Evolutionary conservation across 2,329 filamentous ascomycete genomes (phyloP), one percentile per base, ranked within the genome.

Genomic region (Phialophora chinensis): DNA sequence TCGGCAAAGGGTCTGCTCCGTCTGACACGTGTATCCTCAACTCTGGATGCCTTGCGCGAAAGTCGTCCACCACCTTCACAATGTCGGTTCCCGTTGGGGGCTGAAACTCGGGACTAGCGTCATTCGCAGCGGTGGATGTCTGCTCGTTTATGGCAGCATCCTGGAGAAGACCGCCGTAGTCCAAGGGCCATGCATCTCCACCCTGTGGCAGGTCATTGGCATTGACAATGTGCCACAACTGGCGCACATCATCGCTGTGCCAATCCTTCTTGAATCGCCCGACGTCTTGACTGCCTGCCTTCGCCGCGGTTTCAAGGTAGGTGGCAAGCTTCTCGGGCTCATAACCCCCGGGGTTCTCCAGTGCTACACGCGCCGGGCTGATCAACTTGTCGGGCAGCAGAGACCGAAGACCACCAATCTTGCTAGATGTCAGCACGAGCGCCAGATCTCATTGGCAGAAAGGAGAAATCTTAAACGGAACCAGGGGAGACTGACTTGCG

Each of bases 331-430:
- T 71, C 17, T 73, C 72, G 0, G 80, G 80, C 1, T 78, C 77
- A 35, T 68, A 73, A 10, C 70, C 70, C 6, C 71, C 66, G 8
- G 77, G 77, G 44, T 77, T 76, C 42, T 78, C 72, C 31, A 80
- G 75, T n/a, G 79, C 77, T 2, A 73, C 71, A 12, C 81, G 64
- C 3, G 79, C 79, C 12, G 79, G 77, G 42, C 81, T 71, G 11
- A 81, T 29, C 78, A 77, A 55, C 49, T 66, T 69, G 23, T 75
- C 76, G 3, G 80, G 80, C 33, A 82, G 72, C 20, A 81, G 72
- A 27, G 74, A 75, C 55, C 80, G 80, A 17, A 82, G 73, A 67
- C 77, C 74, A 60, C 80, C 79, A 59, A 82, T 79, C 79, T 82
- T 61, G 14, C 54, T 35, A 29, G 38, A 64, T 38, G 63, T 68